Evolutionary conservation across 768 basidiomycete species (phyloP), one percentile per base, ranked within the genome.

Genomic region (Lentinula raphanica): DNA sequence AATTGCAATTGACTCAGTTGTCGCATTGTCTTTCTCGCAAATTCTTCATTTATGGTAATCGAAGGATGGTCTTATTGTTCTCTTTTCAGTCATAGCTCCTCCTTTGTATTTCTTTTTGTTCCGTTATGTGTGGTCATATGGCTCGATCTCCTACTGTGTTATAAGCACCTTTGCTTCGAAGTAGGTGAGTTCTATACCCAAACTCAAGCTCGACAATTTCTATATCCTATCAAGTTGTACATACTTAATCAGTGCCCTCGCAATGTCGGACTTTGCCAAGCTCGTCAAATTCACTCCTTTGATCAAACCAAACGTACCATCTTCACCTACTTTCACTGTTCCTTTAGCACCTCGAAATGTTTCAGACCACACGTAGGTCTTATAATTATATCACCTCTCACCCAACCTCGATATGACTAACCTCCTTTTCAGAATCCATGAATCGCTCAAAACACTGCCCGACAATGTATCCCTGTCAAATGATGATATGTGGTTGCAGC

Each of bases 211-310:
- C 46, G 13, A 48, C 11, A 7, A 28, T 15, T 19, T 29, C 17
- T 13, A 48, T 48, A 48, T n/a, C 12, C 15, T 48, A 27, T 1
- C 46, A n/a, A 48, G 13, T 15, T 48, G 29, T 13, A 13, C 17
- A 48, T 29, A 17, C 46, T 48, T 17, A 15, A 28, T 29, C 25
- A 15, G 12, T 31, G 27, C 25, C 27, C 32, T 27, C 25, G 46
- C 32, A 39, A 36, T 53, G 51, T 53, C 51, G 32, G 28, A 53
- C 27, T 39, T 53, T 23, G 21, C 51, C 51, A 53, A 53, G 39
- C 36, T 53, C 36, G 21, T 53, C n/a, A 53, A 35, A 32, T 25
- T 53, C 38, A 53, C 51, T 53, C 51, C 51, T 25, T 28, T 53
- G 51, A n/a, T 15, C 23, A 53, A 39, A 27, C 51, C 51, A 53